A percentile compares a stretch with the other conserved stretches of the same genome.
Evolutionary conservation across 805 yeast genomes (phyloP).

Genomic region (Myxozyma melibiosi): DNA sequence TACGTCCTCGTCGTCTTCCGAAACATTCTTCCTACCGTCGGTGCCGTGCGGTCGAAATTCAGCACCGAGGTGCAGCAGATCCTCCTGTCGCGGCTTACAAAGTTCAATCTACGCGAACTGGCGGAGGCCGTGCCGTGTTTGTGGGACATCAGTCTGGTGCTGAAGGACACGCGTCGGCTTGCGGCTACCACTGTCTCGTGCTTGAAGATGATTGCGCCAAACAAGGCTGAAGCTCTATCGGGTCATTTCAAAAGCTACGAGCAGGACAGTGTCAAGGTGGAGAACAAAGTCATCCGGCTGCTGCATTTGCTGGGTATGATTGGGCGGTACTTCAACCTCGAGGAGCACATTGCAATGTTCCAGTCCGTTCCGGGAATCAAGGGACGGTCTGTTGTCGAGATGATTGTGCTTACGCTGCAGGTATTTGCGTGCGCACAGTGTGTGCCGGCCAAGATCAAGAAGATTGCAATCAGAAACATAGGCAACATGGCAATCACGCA

Average conservation of each 20-base stretch:
- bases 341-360: conserved; percentile 48
- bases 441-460: conserved; percentile 46
- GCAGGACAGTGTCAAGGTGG: conserved; percentile 35
- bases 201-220: conserved; percentile 54
- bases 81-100: conserved; percentile 60
- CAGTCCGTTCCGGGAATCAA: conserved; percentile 43
- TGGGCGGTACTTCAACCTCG: conserved; percentile 70
- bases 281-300: conserved; percentile 56
- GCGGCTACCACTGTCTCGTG: conserved; percentile 68
- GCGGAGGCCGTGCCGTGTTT: conserved; percentile 74
- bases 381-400: conserved; percentile 51
- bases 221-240: conserved; percentile 39
- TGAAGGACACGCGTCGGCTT: conserved; percentile 52
- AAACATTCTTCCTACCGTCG: conserved; percentile 49
- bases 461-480: conserved; percentile 59
- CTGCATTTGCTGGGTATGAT: conserved; percentile 68
- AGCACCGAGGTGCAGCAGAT: conserved; percentile 52
- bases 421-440: conserved; percentile 50
- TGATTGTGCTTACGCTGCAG: conserved; percentile 61
- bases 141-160: conserved; percentile 56
- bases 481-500: conserved; percentile 61
- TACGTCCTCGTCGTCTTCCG: conserved; percentile 59
- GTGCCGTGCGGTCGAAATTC: conserved; percentile 55
- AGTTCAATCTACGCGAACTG: conserved; percentile 60
- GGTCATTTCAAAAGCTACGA: conserved; percentile 16